Evolutionary conservation across 345 rosid species (phyloP), one percentile per base, ranked within the genome.

Genomic region (Kernera saxatilis): DNA sequence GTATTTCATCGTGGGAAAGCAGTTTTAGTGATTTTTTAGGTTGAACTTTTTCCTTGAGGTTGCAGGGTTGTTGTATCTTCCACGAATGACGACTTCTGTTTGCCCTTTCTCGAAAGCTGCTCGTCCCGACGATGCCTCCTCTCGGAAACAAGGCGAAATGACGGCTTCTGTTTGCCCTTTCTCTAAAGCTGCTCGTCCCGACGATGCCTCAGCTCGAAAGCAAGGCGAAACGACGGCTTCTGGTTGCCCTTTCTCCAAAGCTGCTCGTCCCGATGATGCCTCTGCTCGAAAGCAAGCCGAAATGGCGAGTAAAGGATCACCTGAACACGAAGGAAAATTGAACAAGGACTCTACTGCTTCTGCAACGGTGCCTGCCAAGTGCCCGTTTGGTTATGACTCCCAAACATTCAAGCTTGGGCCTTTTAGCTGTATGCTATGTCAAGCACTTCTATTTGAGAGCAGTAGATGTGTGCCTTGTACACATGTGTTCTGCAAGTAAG

Each of bases 361-460:
- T 13, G 84, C 84, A 44, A 72, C 36, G 19, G 53, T 86, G 29
- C 73, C 90, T 54, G 88, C 96, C 17, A 95, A 90, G 73, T 92
- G 99, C 52, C 98, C 99, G 0, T 86, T 92, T 40, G 99, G 99
- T 43, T 95, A 88, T 37, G 99, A 90, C 79, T 87, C 98, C 8
- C 89, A 85, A 29, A 84, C 90, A 0, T 95, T 95, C 80, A 90
- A 95, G 84, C 80, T 95, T 55, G 99, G 99, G 18, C 99, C 99
- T 44, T 85, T 92, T 58, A 95, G 99, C 67, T 95, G 99, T 73
- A 61, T 95, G 84, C 39, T 95, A 23, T 94, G 98, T 80, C 95
- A 87, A 56, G 97, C 99, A 13, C 96, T 94, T 55, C 84, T 94
- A 6, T 94, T 84, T 51, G 85, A 90, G 0, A 72, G 77, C 64